A percentile compares a stretch with the other conserved stretches of the same genome.
Evolutionary conservation across 768 basidiomycete genomes (phyloP).

Genomic region (Leccinellum albellum): DNA sequence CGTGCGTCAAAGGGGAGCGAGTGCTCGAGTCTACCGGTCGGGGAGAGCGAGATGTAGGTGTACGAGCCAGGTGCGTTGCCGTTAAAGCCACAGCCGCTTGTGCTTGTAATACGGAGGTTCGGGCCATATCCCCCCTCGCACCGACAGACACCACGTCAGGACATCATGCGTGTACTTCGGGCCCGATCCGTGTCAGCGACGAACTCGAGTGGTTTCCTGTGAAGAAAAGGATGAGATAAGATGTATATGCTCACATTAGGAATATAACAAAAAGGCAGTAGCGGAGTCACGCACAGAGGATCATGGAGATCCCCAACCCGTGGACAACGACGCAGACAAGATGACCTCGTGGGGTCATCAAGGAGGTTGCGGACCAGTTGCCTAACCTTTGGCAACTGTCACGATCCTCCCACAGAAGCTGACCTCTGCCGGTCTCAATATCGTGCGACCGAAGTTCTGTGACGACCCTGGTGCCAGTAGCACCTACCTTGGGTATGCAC

Average conservation of each 20-base stretch:
- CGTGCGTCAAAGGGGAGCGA: slow-evolving; percentile 15
- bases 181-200: slow-evolving; percentile 12
- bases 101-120: slow-evolving; percentile 3
- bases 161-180: slow-evolving; percentile 10
- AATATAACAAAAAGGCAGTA: neutral
- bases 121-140: slow-evolving; percentile 4
- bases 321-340: slow-evolving; percentile 14
- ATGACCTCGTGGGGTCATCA: slow-evolving; percentile 7
- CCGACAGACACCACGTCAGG: slow-evolving; percentile 9
- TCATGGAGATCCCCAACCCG: neutral
- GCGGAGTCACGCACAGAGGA: slow-evolving; percentile 10
- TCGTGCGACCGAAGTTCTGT: neutral
- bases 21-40: slow-evolving; percentile 3
- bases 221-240: neutral
- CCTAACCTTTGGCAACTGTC: neutral
- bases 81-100: too few species aligned
- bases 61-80: slow-evolving; percentile 9
- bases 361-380: slow-evolving; percentile 7
- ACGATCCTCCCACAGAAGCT: slow-evolving; percentile 14
- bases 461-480: accelerated
- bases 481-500: too few species aligned
- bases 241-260: too few species aligned
- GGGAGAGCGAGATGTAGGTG: slow-evolving; percentile 11
- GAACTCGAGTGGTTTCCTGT: slow-evolving; percentile 17
- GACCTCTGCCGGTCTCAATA: slow-evolving; percentile 11